Evolutionary conservation across 768 basidiomycete species (phyloP), one percentile per base, ranked within the genome.

Genomic region (Candolleomyces eurysporus): DNA sequence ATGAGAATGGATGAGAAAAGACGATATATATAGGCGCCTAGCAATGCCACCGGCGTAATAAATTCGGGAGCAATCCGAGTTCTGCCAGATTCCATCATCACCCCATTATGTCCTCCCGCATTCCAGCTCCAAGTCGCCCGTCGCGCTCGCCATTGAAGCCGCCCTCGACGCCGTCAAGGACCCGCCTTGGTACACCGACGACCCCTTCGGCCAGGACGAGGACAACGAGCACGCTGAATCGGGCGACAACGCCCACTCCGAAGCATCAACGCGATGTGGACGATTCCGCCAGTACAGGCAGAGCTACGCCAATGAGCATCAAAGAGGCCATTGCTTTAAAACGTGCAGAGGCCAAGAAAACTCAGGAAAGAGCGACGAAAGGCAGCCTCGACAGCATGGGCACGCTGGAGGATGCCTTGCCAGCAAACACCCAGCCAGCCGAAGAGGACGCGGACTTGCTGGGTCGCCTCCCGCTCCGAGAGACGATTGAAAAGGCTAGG

Each of bases 321-420:
- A 86, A 86, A 66, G 92, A 92, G 63, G 88, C 86, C 14, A 92
- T 94, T 68, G 91, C 91, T 2, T 75, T 91, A 49, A 90, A 84
- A 63, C 80, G 91, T 48, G 90, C 91, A 0, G 89, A 92, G 68
- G 89, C 87, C 0, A 91, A 88, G 75, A 92, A 91, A 67, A 75
- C 79, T 57, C 72, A 77, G 51, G 58, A 65, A 21, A 71, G 69
- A 40, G 31, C 59, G n/a, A 65, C 65, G 0, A 57, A 65, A 14
- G 65, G 60, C 4, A 64, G 58, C 21, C 36, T 61, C 17, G 72
- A 71, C 22, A 71, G 72, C 9, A 65, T 76, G 8, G 77, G 74
- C 64, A 72, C 70, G 55, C 66, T 86, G 43, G 85, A 85, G 65
- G 84, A 88, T 62, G 78, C 79, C 14, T 66, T 79, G 10, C 82